Conservation (phyloP, 352 stramenopile species). For the Thalassiosira tumida region DNA sequence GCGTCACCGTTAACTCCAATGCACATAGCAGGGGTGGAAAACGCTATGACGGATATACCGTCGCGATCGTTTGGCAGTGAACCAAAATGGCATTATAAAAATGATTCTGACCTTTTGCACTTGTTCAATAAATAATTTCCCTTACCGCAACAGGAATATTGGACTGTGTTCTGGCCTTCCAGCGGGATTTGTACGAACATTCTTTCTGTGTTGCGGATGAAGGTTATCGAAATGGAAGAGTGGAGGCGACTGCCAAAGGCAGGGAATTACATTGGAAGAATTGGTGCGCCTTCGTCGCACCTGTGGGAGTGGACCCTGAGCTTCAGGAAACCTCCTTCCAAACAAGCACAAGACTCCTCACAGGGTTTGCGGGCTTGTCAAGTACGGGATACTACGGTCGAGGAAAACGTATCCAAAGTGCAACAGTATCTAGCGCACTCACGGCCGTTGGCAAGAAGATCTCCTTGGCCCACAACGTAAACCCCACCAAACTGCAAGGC, state of each 20-base stretch:
- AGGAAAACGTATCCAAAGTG: background rate
- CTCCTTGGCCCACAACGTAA: constrained; percentile 35
- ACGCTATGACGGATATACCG: constrained; percentile 38
- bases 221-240: background rate
- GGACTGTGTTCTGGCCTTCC: background rate
- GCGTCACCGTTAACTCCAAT: background rate
- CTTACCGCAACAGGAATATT: constrained; percentile 23
- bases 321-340: background rate
- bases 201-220: background rate
- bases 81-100: constrained; percentile 23
- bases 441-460: constrained; percentile 60
- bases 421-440: constrained; percentile 45
- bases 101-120: constrained; percentile 27
- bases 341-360: background rate
- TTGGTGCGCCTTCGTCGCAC: background rate
- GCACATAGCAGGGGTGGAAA: constrained; percentile 3
- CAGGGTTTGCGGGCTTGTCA: background rate
- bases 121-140: constrained; percentile 57
- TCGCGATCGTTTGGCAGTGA: constrained; percentile 29
- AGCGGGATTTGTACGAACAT: background rate
- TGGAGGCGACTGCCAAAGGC: background rate
- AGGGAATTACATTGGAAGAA: constrained; percentile 14
- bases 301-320: background rate
- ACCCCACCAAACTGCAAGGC: constrained; percentile 16
- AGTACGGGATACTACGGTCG: background rate